Evolutionary conservation across 192 early-diverging fungal species (phyloP).

Genomic region (Dimargaris xerosporica): DNA sequence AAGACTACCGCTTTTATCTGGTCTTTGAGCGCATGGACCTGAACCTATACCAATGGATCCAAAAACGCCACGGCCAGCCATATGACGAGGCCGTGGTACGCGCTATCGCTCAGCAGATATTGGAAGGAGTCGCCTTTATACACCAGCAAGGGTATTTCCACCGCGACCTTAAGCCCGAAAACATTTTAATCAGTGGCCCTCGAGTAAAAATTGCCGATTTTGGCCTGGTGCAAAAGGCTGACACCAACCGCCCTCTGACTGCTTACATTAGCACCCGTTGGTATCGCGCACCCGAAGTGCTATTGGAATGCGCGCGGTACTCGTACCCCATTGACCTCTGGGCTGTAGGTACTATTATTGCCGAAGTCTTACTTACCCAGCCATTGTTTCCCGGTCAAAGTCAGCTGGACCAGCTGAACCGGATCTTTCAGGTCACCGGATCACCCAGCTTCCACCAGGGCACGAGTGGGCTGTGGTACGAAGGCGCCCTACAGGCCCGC

Average conservation of each 20-base stretch:
- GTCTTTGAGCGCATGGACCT: constrained; percentile 96
- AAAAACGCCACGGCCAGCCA: constrained; percentile 44
- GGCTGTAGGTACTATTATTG: constrained; percentile 84
- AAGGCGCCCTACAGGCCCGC: constrained; percentile 48
- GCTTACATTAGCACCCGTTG: constrained; percentile 97
- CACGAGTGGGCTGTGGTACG: constrained; percentile 48
- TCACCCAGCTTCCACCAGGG: constrained; percentile 31
- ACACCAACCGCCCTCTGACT: constrained; percentile 80
- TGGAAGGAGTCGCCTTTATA: constrained; percentile 76
- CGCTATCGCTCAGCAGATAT: constrained; percentile 68
- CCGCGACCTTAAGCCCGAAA: constrained; percentile 96
- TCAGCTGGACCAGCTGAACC: constrained; percentile 84
- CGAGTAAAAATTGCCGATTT: constrained; percentile 90
- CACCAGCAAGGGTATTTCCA: constrained; percentile 91
- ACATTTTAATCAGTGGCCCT: constrained; percentile 53
- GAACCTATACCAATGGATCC: constrained; percentile 84
- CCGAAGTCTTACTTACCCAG: constrained; percentile 72
- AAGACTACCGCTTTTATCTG: constrained; percentile 75
- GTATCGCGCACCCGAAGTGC: constrained; percentile 94
- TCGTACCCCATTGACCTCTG: constrained; percentile 91
- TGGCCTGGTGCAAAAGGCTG: constrained; percentile 82
- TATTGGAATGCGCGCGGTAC: constrained; percentile 67
- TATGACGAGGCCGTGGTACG: constrained; percentile 53
- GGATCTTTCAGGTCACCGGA: constrained; percentile 72
- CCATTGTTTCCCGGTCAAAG: constrained; percentile 88